Conservation (phyloP, 1,139 yeast genomes). For the Saccharomyces uvarum region DNA sequence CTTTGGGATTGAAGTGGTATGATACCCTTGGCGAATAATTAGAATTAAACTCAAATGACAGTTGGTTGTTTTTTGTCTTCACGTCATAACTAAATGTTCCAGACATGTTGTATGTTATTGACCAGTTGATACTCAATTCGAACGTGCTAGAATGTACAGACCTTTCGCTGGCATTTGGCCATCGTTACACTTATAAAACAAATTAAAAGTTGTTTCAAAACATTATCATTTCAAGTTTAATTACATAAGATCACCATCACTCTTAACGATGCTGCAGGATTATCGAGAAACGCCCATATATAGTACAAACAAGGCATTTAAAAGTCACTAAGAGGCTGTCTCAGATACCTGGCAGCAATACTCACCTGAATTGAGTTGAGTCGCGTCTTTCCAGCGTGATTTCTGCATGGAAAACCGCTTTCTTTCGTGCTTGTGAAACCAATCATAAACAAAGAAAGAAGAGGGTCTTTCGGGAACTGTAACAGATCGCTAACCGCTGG, state of each 20-base stretch:
- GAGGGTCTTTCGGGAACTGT: background rate
- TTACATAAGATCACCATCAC: background rate
- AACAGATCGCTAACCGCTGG: background rate
- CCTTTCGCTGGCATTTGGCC: background rate
- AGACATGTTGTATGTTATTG: slow-evolving; percentile 5
- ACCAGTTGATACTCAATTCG: background rate
- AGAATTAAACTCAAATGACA: slow-evolving; percentile 40
- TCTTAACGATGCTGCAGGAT: background rate
- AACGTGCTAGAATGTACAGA: background rate
- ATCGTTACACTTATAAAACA: background rate
- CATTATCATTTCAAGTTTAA: background rate
- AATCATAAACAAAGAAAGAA: background rate
- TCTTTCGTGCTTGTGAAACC: background rate
- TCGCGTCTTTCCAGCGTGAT: background rate
- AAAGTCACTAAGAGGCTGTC: background rate
- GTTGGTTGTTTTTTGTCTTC: slow-evolving; percentile 51
- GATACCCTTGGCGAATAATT: slow-evolving; percentile 55
- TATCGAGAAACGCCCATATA: background rate
- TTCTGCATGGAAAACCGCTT: background rate
- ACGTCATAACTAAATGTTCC: slow-evolving; percentile 41
- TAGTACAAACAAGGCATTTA: background rate
- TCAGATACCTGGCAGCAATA: background rate
- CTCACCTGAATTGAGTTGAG: background rate
- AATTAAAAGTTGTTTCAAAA: background rate
- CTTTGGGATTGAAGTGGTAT: slow-evolving; percentile 82